Evolutionary conservation across 768 basidiomycete species (phyloP), one percentile per base, ranked within the genome.

Genomic region (Boletus bicolor): DNA sequence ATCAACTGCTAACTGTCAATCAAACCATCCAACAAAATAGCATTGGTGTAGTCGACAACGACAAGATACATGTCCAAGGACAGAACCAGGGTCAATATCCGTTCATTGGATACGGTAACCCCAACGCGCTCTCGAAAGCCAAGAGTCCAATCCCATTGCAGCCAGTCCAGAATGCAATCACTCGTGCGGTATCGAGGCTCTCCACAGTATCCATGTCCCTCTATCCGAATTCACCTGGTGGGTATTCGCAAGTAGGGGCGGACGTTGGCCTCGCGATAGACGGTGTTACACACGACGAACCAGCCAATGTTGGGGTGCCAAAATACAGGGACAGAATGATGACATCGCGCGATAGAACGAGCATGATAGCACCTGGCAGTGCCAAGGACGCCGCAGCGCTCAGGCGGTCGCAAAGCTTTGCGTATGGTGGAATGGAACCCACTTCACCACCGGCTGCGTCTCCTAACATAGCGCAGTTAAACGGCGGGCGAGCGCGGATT

Each of bases 401-500:
- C 30, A 68, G 67, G 24, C 65, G 64, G 35, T 73, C 69, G n/a
- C 71, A 73, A 42, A 74, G 69, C 49, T 66, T 68, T 62, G 77
- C 84, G 4, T 86, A 87, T 55, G 82, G 79, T 54, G 82, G 80
- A 37, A 77, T 79, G 38, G 82, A 83, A 52, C 65, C 77, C 30
- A 62, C 67, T 4, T 82, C 83, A 9, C 81, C 83, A 26, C 53
- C 44, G 53, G 69, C 53, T 44, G 59, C 42, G 55, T 62, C 61
- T 68, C 64, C 42, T 1, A 63, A 65, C 47, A 53, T 55, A 39
- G 58, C 42, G 3, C 62, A 63, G 30, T 68, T 67, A 48, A 72
- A 63, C 46, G 82, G 80, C 53, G 83, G 87, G 38, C 82, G 87
- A 37, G 81, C 79, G 45, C 81, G 80, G 36, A 84, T 89, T 60